Percentiles rank a stretch among this genome's conserved stretches.
These are phyloP conservation scores for Nannizzia gypsea DNA, from an alignment of 2,329 filamentous ascomycete species.

Conservation along the genomic window DNA sequence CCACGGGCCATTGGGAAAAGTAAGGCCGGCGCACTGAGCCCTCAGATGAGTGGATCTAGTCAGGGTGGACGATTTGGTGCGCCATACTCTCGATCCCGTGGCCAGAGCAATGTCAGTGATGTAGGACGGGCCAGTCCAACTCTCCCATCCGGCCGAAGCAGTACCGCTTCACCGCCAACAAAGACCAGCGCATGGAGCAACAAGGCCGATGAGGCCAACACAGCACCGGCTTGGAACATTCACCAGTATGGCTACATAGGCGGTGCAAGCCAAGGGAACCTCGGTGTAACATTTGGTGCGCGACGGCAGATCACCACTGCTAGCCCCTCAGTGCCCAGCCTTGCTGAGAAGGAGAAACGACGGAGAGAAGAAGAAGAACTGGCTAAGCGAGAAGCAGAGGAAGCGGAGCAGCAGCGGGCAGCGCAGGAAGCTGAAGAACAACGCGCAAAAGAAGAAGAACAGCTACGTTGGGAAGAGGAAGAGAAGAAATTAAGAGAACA, in stretches of 20 bases:
- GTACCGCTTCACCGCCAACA: conserved; percentile 34
- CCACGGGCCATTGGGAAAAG: conserved; percentile 64
- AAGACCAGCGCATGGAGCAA: conserved; percentile 74
- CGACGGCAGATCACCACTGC: conserved; percentile 84
- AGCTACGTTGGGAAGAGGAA: conserved; percentile 38
- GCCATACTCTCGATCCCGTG: conserved; percentile 29
- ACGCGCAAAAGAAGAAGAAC: conserved; percentile 34
- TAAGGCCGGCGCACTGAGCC: conserved; percentile 49
- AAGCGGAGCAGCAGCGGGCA: conserved; percentile 39
- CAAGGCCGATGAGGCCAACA: conserved; percentile 65
- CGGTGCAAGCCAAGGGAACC: conserved; percentile 87
- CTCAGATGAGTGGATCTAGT: conserved; percentile 54
- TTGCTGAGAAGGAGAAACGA: conserved; percentile 72
- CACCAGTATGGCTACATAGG: conserved; percentile 98
- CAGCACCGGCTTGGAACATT: conserved; percentile 92
- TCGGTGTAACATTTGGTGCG: conserved; percentile 84
- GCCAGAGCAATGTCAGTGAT: conserved; percentile 46
- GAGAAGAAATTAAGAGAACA: conserved; percentile 41
- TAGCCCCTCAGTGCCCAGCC: conserved; percentile 62
- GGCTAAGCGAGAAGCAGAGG: conserved; percentile 39
- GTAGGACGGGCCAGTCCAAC: conserved; percentile 49
- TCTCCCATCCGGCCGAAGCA: conserved; percentile 42
- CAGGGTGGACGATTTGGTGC: conserved; percentile 34
- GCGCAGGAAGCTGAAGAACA: conserved; percentile 42
- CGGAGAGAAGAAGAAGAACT: conserved; percentile 48